Base-by-base conservation (phyloP, 1,284 basidiomycete species). In the Naganishia cerealis region DNA sequence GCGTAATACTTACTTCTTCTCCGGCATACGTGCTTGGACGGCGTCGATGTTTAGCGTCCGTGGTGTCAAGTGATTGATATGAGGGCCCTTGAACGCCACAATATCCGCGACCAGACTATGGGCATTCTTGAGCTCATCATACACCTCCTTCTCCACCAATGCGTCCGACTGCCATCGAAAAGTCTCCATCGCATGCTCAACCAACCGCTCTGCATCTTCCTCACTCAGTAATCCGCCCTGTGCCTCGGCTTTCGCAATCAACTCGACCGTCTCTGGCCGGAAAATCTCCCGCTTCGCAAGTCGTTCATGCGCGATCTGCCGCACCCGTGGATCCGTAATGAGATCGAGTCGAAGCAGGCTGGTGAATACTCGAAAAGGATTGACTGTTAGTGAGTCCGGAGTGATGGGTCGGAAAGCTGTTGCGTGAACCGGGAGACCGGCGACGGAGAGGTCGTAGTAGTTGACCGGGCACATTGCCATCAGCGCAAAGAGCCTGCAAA, bases 11-110 rank as follows among this genome's bases (percentile, higher is more conserved):
- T 70, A 74, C 76, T 72, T 76, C 65, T 78, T 73, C 36, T 71
- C 71, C 21, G 70, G 71, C 81, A 82, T 82, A 24, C 73, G 71
- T 5, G 65, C 71, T 71, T 82, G 81, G 18, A 81, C 81, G 24
- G 72, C 74, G 68, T 82, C 81, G 55, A 82, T 82, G 67, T 81
- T 80, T 33, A 82, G 69, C 29, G 81, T 80, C 16, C 81, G 69
- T 16, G 81, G 81, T 8, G 81, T 82, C n/a, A 82, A 73, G 70
- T 82, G 81, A 68, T 82, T 82, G 74, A 82, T 81, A 69, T 82
- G 81, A 13, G 81, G 81, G 21, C 80, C 80, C 42, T 74, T 72
- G 74, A 82, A 82, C 16, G 76, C 77, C 13, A 75, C 79, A 54
- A 82, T 80, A 69, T 82, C 81, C 10, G 81, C 81, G 3, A 81